Evolutionary conservation across 73 alveolate genomes (phyloP), one percentile per base, ranked within the genome.

Genomic region (Paramecium octaurelia): DNA sequence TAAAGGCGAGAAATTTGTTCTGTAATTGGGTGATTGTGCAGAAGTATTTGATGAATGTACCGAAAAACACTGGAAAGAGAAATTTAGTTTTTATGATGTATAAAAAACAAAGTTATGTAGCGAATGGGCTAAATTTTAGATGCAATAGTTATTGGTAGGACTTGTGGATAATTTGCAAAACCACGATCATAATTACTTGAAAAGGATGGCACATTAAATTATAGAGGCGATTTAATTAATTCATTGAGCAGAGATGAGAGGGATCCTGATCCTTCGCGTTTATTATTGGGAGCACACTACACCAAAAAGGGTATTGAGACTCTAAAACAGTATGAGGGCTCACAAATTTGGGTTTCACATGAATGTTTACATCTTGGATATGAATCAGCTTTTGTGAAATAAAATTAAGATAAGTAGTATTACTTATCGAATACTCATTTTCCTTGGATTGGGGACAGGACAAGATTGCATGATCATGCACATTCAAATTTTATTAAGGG

Each of bases 361-460:
- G 97, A 93, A 70, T 93, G 97, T 4, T 50, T 93, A 35, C 92
- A 73, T 31, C 58, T 93, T 16, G 80, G 87, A 29, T 93, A 93
- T 50, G 97, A 93, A 69, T 43, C 75, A 14, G 36, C 93, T 6
- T 84, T 92, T 85, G 85, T 88, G 14, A 93, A 69, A 58, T 18
- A 59, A 43, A 18, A 36, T 50, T 18, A 88, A 21, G 83, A 69
- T 10, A 87, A 87, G 23, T 54, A 54, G 14, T 60, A 38, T 60
- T 87, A 87, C 21, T 43, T 64, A 31, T 64, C 83, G 12, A 73
- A 89, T 42, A 80, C 95, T 71, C 96, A 93, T 75, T 90, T 90
- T 10, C 83, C 92, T 10, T 93, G 96, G 96, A 90, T 93, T 54
- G 97, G 97, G 8, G 97, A 93, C 21, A 92, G 97, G 35, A 93